Conservation (phyloP, 1,139 yeast genomes). For the Taiozyma sp. region DNA sequence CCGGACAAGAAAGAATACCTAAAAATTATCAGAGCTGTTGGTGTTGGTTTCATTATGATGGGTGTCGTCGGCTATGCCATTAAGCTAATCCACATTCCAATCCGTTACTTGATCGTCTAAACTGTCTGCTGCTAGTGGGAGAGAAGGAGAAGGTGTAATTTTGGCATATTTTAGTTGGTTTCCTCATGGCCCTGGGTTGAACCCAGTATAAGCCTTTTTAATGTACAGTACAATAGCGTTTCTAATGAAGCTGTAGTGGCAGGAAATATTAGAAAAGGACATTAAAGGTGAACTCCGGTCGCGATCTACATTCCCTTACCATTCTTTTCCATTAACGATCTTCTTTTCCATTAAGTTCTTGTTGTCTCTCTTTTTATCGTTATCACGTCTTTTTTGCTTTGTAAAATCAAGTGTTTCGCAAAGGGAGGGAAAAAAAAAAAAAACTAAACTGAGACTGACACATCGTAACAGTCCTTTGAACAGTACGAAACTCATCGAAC, state of each 20-base stretch:
- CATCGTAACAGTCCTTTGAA: background rate
- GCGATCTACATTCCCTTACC: background rate
- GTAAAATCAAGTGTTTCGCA: background rate
- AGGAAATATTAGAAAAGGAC: background rate
- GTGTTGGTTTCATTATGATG: slow-evolving; percentile 94
- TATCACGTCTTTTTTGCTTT: background rate
- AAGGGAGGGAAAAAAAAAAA: background rate
- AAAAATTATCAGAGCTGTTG: slow-evolving; percentile 90
- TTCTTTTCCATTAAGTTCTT: background rate
- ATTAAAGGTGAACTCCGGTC: background rate
- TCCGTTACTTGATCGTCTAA: slow-evolving; percentile 92
- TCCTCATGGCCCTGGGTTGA: background rate
- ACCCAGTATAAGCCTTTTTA: background rate
- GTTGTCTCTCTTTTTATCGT: background rate
- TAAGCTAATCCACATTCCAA: slow-evolving; percentile 86
- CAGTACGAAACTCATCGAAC: background rate
- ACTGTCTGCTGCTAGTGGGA: slow-evolving; percentile 6
- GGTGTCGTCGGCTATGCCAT: slow-evolving; percentile 96
- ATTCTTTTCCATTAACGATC: background rate
- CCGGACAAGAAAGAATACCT: slow-evolving; percentile 86
- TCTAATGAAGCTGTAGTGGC: background rate
- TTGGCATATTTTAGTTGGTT: background rate
- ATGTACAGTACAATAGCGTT: slow-evolving; percentile 1
- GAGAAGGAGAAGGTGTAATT: background rate
- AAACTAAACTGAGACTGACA: background rate